Conservation (phyloP, 495 filamentous ascomycete genomes). For the Tuber borchii region DNA sequence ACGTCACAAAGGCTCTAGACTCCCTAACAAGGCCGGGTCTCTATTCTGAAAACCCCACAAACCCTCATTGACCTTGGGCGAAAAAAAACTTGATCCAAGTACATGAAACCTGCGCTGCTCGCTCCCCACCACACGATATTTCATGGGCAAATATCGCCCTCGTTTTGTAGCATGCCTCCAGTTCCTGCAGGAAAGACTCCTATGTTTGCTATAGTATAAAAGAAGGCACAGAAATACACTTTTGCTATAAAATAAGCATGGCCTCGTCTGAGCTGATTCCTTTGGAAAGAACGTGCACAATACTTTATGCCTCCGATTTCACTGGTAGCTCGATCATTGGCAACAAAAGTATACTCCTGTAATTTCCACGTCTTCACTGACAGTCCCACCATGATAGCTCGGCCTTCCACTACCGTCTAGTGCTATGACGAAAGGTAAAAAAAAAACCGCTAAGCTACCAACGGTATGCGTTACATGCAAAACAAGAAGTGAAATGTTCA, state of each 20-base stretch:
- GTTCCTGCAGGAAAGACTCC: not conserved
- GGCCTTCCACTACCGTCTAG: not conserved
- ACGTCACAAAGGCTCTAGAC: not conserved
- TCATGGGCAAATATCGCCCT: not conserved
- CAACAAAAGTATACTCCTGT: not conserved
- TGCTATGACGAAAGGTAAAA: not conserved
- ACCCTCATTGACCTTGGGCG: not conserved
- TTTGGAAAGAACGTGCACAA: not conserved
- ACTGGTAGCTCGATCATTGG: no score
- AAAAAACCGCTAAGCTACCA: not conserved
- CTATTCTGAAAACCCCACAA: not conserved
- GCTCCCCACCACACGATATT: not conserved
- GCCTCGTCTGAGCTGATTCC: not conserved
- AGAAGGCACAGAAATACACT: not conserved
- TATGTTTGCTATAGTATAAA: not conserved
- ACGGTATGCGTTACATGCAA: not conserved
- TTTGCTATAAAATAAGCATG: not conserved
- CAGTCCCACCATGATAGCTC: not conserved
- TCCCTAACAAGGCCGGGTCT: not conserved
- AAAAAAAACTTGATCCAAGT: not conserved
- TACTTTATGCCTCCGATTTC: no score
- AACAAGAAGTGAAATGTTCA: not conserved
- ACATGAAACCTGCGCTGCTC: not conserved
- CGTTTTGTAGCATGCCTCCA: not conserved
- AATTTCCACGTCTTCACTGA: not conserved